Base-by-base conservation (phyloP, 805 yeast species). In the Saturnispora zaruensis region DNA sequence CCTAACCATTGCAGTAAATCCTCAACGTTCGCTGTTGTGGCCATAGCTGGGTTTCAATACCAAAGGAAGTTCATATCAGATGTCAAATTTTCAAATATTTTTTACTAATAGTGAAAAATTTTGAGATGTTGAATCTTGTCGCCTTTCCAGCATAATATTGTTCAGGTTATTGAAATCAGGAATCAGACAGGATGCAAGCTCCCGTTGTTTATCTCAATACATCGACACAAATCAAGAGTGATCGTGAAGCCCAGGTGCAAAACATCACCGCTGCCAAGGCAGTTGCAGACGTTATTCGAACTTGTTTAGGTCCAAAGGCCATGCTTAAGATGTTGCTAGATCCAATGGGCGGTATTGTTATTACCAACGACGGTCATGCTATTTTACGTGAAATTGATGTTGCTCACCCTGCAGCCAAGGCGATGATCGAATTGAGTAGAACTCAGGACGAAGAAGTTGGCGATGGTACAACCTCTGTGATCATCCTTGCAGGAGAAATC, bases 191-290 rank as follows among this genome's bases (percentile, higher is more conserved):
- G 43, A 82, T 82, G 87, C 91, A 85, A 70, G 91, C 93, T 36
- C 93, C 93, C 44, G 91, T 84, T 44, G 87, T 84, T 56, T 81
- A 82, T 59, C 76, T 84, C 81, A 84, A 91, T 73, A 85, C 97
- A 25, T 78, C 87, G 46, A 85, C 90, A 54, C 95, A 88, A 65
- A 82, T 99, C 63, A 96, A 93, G 65, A 82, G 89, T 36, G 99
- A 99, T 43, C 88, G 98, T 59, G 89, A 89, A 67, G 99, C 99
- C 2, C 99, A 93, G 70, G 77, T 87, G 54, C 87, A 96, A 54
- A 95, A 93, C 65, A 91, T 93, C 70, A 88, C 97, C 5, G 99
- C 99, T 4, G 99, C 99, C n/a, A 93, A 93, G 65, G 96, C 99
- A 2, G 98, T 91, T 40, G 95, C 97, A 0, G 99, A 93, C 67